phyloP scores from a whole-genome alignment of 2,329 filamentous ascomycete species.

The Sporothrix luriei region DNA sequence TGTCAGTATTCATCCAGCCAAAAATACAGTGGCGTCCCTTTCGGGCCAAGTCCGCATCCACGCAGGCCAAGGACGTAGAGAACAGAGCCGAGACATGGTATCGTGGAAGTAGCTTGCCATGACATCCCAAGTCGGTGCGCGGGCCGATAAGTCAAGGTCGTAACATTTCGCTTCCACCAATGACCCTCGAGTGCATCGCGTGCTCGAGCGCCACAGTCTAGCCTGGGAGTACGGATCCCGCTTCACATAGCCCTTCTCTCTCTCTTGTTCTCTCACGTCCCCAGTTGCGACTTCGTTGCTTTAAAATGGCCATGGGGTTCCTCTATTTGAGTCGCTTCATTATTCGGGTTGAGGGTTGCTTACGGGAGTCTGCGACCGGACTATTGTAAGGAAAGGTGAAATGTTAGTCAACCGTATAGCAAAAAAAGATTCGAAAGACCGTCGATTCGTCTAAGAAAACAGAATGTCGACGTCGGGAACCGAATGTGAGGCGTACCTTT shows the following conservation, averaged over 20 bases:
- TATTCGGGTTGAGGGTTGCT: constrained; percentile 18
- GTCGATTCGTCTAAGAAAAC: neutral
- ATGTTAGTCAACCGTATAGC: constrained; percentile 19
- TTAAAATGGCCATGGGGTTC: neutral
- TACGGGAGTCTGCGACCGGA: constrained; percentile 38
- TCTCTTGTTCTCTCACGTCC: neutral
- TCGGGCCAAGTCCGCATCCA: neutral
- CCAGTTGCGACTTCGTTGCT: neutral
- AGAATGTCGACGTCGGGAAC: constrained; percentile 65
- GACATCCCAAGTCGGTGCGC: neutral
- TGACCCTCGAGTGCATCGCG: neutral
- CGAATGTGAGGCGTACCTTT: constrained; percentile 87
- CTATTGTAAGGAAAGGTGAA: constrained; percentile 21
- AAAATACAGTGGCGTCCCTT: neutral
- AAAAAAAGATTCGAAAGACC: neutral
- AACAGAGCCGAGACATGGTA: neutral
- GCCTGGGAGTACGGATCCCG: neutral
- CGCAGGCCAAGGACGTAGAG: neutral
- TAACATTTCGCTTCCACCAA: neutral
- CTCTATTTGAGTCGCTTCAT: neutral
- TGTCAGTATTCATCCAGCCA: constrained; percentile 21
- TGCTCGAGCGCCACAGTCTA: neutral
- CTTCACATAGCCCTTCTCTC: too few relatives aligned
- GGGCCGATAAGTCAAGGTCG: neutral
- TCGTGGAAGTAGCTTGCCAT: neutral